Evolutionary conservation across 805 yeast genomes (phyloP), one percentile per base, ranked within the genome.

Genomic region (Scheffersomyces coipomensis): DNA sequence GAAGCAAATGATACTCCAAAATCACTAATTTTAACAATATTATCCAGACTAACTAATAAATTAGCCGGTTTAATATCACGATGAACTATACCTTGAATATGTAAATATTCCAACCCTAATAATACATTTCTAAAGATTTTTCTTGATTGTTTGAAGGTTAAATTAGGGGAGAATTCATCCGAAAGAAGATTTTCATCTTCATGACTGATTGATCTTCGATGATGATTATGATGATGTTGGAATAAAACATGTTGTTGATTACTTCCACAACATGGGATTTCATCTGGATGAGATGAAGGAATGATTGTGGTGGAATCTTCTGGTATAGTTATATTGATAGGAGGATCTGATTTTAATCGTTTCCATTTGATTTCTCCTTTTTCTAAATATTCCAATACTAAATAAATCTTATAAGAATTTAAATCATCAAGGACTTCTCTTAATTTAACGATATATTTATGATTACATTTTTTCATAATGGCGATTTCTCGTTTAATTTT

Each of bases 1-100:
- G 70, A 60, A 1, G 91, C 88, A 61, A 87, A 85, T 1, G 97
- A 88, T 11, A 93, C 95, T 18, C 99, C 98, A 64, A 91, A 93
- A 66, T 91, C 99, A n/a, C 95, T 83, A 29, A 91, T 93, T 62
- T 93, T 93, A 19, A 90, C 96, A 6, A 75, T 71, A 38, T 83
- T 79, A 48, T 85, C 83, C 12, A 75, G 64, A 21, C 85, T 73
- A 2, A 89, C 80, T 40, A 91, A 71, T 42, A 91, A 61, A 56
- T 91, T 91, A 2, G 98, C 96, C 2, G 99, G 98, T 58, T 91
- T 91, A 42, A 91, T 90, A 62, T 91, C 99, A 47, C 99, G 76
- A 64, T 91, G 99, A 13, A 91, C 85, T 33, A 90, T 87, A 2
- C 95, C 96, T 58, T 87, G 95, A 49, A 79, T 69, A 64, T 93